A percentile compares a stretch with the other conserved stretches of the same genome.
Evolutionary conservation across 2,329 filamentous ascomycete species (phyloP).

Genomic region (Lecanosticta acicola): DNA sequence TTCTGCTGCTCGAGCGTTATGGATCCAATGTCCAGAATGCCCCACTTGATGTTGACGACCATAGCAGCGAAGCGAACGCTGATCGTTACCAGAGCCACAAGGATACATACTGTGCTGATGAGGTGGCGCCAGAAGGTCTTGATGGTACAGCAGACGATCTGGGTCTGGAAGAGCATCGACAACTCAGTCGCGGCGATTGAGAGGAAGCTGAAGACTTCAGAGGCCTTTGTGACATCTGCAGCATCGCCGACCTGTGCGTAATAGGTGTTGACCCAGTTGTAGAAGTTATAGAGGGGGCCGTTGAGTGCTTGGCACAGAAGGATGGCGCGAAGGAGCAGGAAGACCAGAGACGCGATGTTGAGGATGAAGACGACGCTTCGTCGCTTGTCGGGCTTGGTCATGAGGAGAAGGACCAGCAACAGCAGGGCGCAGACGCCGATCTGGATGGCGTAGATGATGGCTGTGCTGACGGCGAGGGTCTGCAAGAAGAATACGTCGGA

Average conservation of each 20-base stretch:
- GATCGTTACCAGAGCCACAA: slow-evolving; percentile 48
- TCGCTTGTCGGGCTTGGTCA: slow-evolving; percentile 63
- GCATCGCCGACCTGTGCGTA: slow-evolving; percentile 23
- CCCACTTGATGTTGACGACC: slow-evolving; percentile 41
- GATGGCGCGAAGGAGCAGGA: slow-evolving; percentile 56
- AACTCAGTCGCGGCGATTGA: slow-evolving; percentile 52
- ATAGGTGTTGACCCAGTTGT: slow-evolving; percentile 27
- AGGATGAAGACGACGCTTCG: slow-evolving; percentile 59
- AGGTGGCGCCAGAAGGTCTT: slow-evolving; percentile 37
- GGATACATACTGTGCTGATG: slow-evolving; percentile 45
- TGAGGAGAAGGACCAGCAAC: slow-evolving; percentile 58
- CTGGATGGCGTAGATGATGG: slow-evolving; percentile 64
- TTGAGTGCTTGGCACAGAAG: slow-evolving; percentile 57
- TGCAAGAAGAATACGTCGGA: slow-evolving; percentile 41
- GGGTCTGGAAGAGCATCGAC: slow-evolving; percentile 58
- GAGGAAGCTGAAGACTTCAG: slow-evolving; percentile 47
- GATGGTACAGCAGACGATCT: slow-evolving; percentile 54
- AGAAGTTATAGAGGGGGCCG: slow-evolving; percentile 53
- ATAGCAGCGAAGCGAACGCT: slow-evolving; percentile 50
- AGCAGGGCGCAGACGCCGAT: slow-evolving; percentile 63
- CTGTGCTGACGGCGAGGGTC: slow-evolving; percentile 40
- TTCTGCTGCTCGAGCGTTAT: slow-evolving; percentile 10
- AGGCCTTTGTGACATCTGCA: too few relatives aligned
- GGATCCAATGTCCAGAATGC: slow-evolving; percentile 19
- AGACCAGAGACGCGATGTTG: slow-evolving; percentile 56